A percentile compares a stretch with the other conserved stretches of the same genome.
Conservation (phyloP, 257 asterid species). For the Nemophila menziesii region DNA sequence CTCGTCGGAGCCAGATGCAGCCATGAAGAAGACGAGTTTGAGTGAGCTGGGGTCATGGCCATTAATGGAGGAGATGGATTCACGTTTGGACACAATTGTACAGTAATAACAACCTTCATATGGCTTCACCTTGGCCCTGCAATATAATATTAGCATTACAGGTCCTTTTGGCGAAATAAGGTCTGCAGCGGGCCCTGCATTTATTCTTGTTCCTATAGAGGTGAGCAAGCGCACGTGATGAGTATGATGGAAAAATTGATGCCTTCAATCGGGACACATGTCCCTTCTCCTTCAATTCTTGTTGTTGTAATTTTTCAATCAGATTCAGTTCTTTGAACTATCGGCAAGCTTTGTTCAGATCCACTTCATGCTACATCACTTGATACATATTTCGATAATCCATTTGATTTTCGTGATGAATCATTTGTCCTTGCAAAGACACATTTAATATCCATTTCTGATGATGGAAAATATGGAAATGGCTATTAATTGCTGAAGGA, state of each 20-base stretch:
- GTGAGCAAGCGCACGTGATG: conserved; percentile 76
- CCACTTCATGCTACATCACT: conserved; percentile 24
- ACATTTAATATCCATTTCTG: conserved; percentile 63
- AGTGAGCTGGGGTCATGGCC: no score
- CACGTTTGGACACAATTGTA: no score
- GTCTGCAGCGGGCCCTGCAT: no score
- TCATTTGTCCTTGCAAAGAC: conserved; percentile 61
- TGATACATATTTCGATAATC: conserved; percentile 39
- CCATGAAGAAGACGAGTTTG: no score
- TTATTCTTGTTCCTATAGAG: no score
- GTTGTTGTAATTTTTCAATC: conserved; percentile 76
- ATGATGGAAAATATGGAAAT: conserved; percentile 98
- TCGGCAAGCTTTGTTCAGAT: conserved; percentile 60
- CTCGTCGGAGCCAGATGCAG: no score
- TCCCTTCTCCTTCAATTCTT: conserved; percentile 81
- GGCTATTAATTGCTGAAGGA: conserved; percentile 90
- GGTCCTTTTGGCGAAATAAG: no score
- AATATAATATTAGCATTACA: no score
- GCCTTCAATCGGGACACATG: conserved; percentile 87
- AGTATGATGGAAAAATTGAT: conserved; percentile 76
- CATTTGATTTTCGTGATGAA: conserved; percentile 61
- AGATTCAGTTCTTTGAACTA: conserved; percentile 64
- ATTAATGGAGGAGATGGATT: no score
- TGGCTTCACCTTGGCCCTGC: no score
- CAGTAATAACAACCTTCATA: no score